These are phyloP conservation scores for Aspergillus persii DNA, from an alignment of 2,329 filamentous ascomycete species.

Conservation along the genomic window DNA sequence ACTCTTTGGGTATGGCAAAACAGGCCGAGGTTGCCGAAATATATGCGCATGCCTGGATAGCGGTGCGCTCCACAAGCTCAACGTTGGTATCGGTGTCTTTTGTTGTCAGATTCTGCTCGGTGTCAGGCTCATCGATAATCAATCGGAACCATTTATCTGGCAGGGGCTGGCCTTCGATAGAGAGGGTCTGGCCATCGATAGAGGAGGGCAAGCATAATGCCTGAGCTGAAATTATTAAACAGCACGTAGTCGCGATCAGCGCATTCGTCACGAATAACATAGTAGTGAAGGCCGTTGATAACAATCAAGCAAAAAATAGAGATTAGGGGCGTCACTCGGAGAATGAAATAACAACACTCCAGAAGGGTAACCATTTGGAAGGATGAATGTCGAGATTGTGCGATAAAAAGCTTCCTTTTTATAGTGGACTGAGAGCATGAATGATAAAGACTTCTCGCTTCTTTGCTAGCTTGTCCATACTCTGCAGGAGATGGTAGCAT, in stretches of 20 bases:
- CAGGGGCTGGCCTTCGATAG: background rate
- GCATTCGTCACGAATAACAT: background rate
- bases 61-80: background rate
- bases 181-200: background rate
- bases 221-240: background rate
- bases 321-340: background rate
- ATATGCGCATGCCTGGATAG: background rate
- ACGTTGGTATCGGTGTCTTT: background rate
- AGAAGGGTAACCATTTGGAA: background rate
- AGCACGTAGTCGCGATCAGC: background rate
- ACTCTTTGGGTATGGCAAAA: background rate
- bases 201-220: background rate
- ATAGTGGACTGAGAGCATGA: background rate
- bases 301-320: background rate
- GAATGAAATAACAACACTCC: background rate
- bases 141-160: constrained; percentile 1
- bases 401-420: background rate
- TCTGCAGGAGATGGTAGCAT: background rate
- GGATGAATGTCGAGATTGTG: background rate
- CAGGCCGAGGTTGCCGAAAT: background rate
- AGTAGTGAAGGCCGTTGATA: background rate
- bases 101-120: background rate
- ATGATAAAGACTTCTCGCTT: background rate
- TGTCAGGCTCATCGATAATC: background rate
- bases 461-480: background rate